phyloP scores from a whole-genome alignment of 192 early-diverging fungal species.

The Dispira parvispora region DNA sequence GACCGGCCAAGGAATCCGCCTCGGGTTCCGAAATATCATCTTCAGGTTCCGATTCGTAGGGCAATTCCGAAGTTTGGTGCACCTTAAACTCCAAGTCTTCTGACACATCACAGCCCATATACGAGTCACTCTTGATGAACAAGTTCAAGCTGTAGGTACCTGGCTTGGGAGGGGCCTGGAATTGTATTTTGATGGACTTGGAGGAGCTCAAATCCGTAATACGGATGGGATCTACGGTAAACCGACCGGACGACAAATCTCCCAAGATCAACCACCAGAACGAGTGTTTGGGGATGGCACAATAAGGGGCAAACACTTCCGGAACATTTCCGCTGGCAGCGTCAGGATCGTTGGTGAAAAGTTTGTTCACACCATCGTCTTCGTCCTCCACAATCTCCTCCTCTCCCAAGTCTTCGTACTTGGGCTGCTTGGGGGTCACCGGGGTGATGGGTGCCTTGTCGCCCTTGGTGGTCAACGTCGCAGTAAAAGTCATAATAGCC shows the following conservation, averaged over 20 bases:
- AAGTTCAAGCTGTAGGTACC: slow-evolving; percentile 70
- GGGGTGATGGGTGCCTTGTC: slow-evolving; percentile 3
- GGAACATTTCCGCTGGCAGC: slow-evolving; percentile 15
- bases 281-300: slow-evolving; percentile 51
- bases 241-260: slow-evolving; percentile 63
- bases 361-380: slow-evolving; percentile 22
- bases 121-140: slow-evolving; percentile 77
- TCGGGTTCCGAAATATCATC: slow-evolving; percentile 96
- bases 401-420: not conserved
- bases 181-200: slow-evolving; percentile 63
- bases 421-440: slow-evolving; percentile 7
- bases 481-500: slow-evolving; percentile 56
- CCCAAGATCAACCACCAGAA: slow-evolving; percentile 89
- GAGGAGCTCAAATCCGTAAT: slow-evolving; percentile 53
- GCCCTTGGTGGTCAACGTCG: slow-evolving; percentile 22
- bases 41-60: slow-evolving; percentile 57
- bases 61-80: slow-evolving; percentile 47
- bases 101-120: slow-evolving; percentile 63
- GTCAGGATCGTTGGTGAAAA: slow-evolving; percentile 17
- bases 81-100: slow-evolving; percentile 66
- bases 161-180: slow-evolving; percentile 80
- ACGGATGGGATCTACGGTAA: slow-evolving; percentile 62
- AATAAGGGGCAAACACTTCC: slow-evolving; percentile 29
- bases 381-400: not conserved
- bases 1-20: slow-evolving; percentile 87